A percentile compares a stretch with the other conserved stretches of the same genome.
Evolutionary conservation across 2,329 filamentous ascomycete genomes (phyloP).

Genomic region (Paecilomyces fulvus): DNA sequence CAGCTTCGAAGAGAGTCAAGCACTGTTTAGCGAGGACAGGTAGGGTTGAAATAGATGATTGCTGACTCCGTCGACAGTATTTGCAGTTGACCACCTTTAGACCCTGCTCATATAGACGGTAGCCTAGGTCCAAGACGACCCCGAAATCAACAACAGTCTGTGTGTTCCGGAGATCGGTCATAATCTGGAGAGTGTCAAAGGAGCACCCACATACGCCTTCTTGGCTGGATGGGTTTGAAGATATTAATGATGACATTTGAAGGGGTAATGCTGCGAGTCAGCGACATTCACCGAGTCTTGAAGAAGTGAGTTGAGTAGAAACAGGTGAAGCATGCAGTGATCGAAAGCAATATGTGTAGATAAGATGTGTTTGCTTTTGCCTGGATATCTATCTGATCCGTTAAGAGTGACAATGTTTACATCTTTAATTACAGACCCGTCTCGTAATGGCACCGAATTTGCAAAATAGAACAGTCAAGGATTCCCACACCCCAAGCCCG

Average conservation of each 20-base stretch:
- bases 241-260: not conserved
- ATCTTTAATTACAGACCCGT: too few relatives aligned
- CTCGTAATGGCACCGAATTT: too few relatives aligned
- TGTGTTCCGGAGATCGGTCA: constrained; percentile 15
- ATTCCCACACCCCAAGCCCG: too few relatives aligned
- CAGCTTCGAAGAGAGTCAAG: constrained; percentile 17
- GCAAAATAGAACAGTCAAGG: too few relatives aligned
- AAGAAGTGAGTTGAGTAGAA: too few relatives aligned
- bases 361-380: too few relatives aligned
- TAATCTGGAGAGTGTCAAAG: constrained; percentile 12
- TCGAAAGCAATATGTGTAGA: too few relatives aligned
- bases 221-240: constrained; percentile 4
- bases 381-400: too few relatives aligned
- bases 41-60: constrained; percentile 26
- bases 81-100: constrained; percentile 14
- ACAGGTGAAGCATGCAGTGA: too few relatives aligned
- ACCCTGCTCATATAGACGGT: constrained; percentile 15
- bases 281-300: too few relatives aligned
- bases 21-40: constrained; percentile 31
- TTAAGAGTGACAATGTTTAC: too few relatives aligned
- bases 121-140: constrained; percentile 14
- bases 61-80: constrained; percentile 11
- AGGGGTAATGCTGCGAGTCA: not conserved
- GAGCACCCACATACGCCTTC: constrained; percentile 15
- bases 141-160: constrained; percentile 19